Conservation (phyloP, 1,284 basidiomycete species). For the Pterula multifida region DNA sequence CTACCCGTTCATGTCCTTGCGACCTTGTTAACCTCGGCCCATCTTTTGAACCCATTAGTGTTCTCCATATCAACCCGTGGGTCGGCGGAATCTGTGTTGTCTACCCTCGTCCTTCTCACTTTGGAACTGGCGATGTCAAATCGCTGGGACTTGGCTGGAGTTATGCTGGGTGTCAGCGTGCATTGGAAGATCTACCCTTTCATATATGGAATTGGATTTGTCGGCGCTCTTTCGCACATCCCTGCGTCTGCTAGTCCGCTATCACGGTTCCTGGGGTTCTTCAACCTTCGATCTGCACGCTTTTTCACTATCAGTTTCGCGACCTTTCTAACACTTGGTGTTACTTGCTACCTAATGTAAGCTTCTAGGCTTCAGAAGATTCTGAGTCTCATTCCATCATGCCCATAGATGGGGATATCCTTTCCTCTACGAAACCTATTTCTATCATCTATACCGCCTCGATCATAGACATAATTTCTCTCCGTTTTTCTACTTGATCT, state of each 20-base stretch:
- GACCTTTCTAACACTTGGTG: slow-evolving; percentile 60
- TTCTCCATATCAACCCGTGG: slow-evolving; percentile 95
- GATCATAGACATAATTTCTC: slow-evolving; percentile 99
- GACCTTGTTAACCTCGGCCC: slow-evolving; percentile 43
- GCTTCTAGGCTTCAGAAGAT: slow-evolving; percentile 15
- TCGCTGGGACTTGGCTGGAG: slow-evolving; percentile 50
- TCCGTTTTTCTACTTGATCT: slow-evolving; percentile 92
- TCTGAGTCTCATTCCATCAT: slow-evolving; percentile 6
- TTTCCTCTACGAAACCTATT: slow-evolving; percentile 85
- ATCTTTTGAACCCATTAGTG: slow-evolving; percentile 89
- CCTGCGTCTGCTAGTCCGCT: slow-evolving; percentile 13
- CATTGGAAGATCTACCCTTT: slow-evolving; percentile 96
- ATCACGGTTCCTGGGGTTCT: slow-evolving; percentile 24
- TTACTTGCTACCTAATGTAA: slow-evolving; percentile 67
- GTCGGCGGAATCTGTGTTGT: slow-evolving; percentile 85
- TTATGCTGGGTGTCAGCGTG: slow-evolving; percentile 67
- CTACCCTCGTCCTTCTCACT: slow-evolving; percentile 68
- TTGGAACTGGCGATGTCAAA: slow-evolving; percentile 46
- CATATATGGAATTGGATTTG: slow-evolving; percentile 75
- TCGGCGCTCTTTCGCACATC: slow-evolving; percentile 46
- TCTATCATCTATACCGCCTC: slow-evolving; percentile 84
- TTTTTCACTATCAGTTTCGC: slow-evolving; percentile 61
- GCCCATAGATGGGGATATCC: slow-evolving; percentile 81
- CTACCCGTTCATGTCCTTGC: slow-evolving; percentile 21
- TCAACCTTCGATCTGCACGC: slow-evolving; percentile 47